Evolutionary conservation across 2,329 filamentous ascomycete genomes (phyloP).

Genomic region (Thermochaetoides dissita): DNA sequence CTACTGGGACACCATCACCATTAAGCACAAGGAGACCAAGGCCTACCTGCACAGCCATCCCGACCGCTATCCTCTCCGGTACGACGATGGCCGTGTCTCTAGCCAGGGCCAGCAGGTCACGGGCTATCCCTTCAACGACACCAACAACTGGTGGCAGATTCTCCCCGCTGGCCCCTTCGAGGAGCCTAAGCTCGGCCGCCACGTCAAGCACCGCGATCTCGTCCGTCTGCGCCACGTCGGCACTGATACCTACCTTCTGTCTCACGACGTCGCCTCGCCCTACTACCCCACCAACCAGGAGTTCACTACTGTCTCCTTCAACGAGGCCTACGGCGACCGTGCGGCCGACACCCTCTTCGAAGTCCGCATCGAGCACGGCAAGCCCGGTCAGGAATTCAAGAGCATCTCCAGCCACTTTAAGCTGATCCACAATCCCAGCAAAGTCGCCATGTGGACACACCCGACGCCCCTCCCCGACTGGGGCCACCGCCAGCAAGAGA

Average conservation of each 20-base stretch:
- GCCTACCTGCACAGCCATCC: conserved; percentile 88
- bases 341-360: conserved; percentile 88
- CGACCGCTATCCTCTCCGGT: conserved; percentile 80
- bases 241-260: conserved; percentile 75
- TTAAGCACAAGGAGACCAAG: conserved; percentile 96
- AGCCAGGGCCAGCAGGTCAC: conserved; percentile 97
- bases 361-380: conserved; percentile 76
- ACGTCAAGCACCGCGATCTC: conserved; percentile 70
- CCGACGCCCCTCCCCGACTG: conserved; percentile 90
- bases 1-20: conserved; percentile 76
- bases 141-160: conserved; percentile 97
- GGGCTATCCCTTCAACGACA: conserved; percentile 94
- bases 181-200: conserved; percentile 42
- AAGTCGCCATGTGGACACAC: conserved; percentile 99
- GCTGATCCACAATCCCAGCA: conserved; percentile 82
- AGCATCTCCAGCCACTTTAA: conserved; percentile 90
- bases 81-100: conserved; percentile 93
- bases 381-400: conserved; percentile 70
- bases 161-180: conserved; percentile 55
- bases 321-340: conserved; percentile 59
- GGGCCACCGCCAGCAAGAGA: conserved; percentile 94
- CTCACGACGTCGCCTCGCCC: conserved; percentile 93
- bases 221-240: conserved; percentile 75
- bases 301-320: conserved; percentile 68
- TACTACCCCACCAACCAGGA: conserved; percentile 97